Base-by-base conservation (phyloP, 169 alveolate species). In the Plasmodium berghei region DNA sequence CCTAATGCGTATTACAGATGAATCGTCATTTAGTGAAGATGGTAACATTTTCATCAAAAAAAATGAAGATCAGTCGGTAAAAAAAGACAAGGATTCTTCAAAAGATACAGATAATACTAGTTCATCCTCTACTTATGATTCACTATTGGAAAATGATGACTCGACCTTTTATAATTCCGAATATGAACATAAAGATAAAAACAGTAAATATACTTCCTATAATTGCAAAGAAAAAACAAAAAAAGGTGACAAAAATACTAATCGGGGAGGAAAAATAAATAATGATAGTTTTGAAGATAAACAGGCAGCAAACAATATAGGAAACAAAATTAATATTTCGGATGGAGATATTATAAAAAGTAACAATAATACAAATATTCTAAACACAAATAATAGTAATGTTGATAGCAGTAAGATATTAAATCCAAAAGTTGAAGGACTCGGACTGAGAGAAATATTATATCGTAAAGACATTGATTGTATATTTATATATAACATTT, bases 401-500 rank as follows among this genome's bases (percentile, higher is more conserved):
- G 24, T 52, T 0, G 48, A 77, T 40, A 28, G 40, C 42, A 34
- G 42, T 34, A 34, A 34, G 42, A 34, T 34, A 34, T 46, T 61
- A 6, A 87, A 86, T 20, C 69, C 24, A 59, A n/a, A 49, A 46
- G 42, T 34, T 3, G 42, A 34, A 34, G 42, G 42, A 34, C 42
- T 34, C 6, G 91, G 91, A 48, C 58, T 86, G 18, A 48, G 87
- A 71, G 91, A 86, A 86, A 86, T 86, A 59, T 70, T 86, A n/a
- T 86, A 71, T 56, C 59, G 91, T 8, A 86, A 86, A 62, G 91
- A 86, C 46, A 61, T 86, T 10, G 62, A 86, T 40, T 86, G 91
- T 64, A 86, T 86, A 49, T 86, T 45, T 54, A 72, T 86, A 6
- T 86, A 86, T 52, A 62, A 59, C 54, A 86, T 86, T n/a, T 71